Base-by-base conservation (phyloP, 768 basidiomycete genomes). In the Termitomyces sp. region DNA sequence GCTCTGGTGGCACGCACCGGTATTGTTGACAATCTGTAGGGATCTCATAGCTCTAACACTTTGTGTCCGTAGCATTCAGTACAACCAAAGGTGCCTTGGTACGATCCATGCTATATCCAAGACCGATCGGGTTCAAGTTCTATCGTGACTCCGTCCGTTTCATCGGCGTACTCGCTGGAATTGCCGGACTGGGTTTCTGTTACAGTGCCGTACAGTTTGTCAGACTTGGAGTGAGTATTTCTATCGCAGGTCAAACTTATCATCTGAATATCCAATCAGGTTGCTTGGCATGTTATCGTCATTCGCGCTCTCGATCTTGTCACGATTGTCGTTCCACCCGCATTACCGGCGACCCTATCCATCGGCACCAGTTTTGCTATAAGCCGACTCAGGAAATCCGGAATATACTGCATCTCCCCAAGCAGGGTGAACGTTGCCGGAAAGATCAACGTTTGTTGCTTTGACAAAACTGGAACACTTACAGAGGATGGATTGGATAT, bases 401-500 rank as follows among this genome's bases (percentile, higher is more conserved):
- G 90, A 13, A 90, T 99, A 55, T 98, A 90, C 76, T 99, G 97
- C 70, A 98, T 98, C 60, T 94, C 97, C 0, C 97, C 97, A 0
- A 94, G 87, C 63, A 79, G 97, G 48, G 90, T 99, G 65, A 99
- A 99, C 65, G 84, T 99, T 47, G 92, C 86, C 1, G 97, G 97
- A 10, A 95, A 97, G 74, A 79, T 98, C 73, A 98, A 98, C 62
- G 88, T 98, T 10, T 94, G 94, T 65, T 98, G 95, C 68, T 99
- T 99, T 66, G 97, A 99, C 77, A 99, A 99, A 75, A 99, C 97
- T 1, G 97, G 97, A 8, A 99, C 97, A 9, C 79, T 99, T 24
- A 99, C 97, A 1, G 97, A 99, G 72, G 97, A 99, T 62, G 97
- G 96, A 0, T 79, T 99, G 50, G 97, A 99, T 68, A 94, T 99